Base-by-base conservation (phyloP, 257 asterid species). In the Misopates orontium region DNA sequence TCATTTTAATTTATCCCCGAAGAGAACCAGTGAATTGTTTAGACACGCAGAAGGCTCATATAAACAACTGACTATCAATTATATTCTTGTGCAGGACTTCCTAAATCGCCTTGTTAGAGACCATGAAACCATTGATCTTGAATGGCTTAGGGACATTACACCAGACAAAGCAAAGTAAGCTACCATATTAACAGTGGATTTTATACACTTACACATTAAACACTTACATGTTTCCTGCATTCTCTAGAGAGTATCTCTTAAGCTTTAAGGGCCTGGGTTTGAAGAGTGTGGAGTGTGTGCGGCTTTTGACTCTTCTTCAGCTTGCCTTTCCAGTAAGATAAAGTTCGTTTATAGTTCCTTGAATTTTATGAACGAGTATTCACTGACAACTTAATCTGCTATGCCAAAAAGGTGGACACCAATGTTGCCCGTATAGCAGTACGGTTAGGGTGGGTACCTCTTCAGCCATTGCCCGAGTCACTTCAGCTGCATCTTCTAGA, bases 361-460 rank as follows among this genome's bases (percentile, higher is more conserved):
- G 25, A 48, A 28, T 50, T 45, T 47, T 65, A 70, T 56, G 64
- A 56, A 63, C 49, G 22, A 54, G 68, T 42, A 60, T 69, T 80
- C 57, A 69, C 68, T 69, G 53, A 56, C 17, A 2, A 42, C 76
- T 73, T 77, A 66, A 52, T 72, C 70, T 66, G 64, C 50, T 66
- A 54, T 69, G 50, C 74, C 72, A 48, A 69, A 73, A 71, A 93
- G 99, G 99, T 93, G 49, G 99, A 93, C 79, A 87, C 93, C 63
- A 93, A 93, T 72, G 99, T 94, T 72, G 99, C 96, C 60, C 96
- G 99, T 56, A 94, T 94, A 78, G 97, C 96, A 20, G 99, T 94
- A 73, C 79, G 99, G 72, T 85, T 94, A 79, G 99, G 99, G 57
- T 94, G 99, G 99, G 99, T 94, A 31, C 99, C 99, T 52, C 97